phyloP scores from a whole-genome alignment of 129 eudicot genomes.

The Flaveria robusta region DNA sequence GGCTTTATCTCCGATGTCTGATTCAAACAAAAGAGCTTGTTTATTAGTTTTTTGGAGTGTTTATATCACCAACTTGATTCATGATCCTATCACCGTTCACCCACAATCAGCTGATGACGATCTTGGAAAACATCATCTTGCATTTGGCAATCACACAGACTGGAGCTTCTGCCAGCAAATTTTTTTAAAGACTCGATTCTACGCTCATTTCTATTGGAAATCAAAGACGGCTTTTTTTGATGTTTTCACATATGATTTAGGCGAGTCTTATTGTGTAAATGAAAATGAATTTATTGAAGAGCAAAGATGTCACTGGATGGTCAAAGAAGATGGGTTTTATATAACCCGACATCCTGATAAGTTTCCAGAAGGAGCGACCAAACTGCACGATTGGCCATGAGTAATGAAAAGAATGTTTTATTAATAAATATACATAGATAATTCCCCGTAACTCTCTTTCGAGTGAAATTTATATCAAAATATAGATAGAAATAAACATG shows the following conservation, averaged over 20 bases:
- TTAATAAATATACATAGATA: too few species aligned
- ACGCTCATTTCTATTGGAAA: constrained; percentile 15
- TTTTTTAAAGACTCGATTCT: constrained; percentile 2
- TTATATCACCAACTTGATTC: background rate
- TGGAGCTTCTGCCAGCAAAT: background rate
- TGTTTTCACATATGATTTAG: background rate
- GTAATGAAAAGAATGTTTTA: background rate
- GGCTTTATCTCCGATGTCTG: background rate
- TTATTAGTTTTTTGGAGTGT: background rate
- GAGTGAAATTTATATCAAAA: too few species aligned
- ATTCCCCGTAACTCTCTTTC: too few species aligned
- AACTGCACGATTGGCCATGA: constrained; percentile 16
- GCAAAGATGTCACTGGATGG: constrained; percentile 20
- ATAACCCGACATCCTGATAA: background rate
- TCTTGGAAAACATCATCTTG: constrained; percentile 11
- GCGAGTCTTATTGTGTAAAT: background rate
- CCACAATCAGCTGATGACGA: constrained; percentile 13
- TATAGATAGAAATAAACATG: too few species aligned
- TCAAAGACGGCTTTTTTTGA: constrained; percentile 16
- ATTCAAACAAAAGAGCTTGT: background rate
- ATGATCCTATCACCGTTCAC: constrained; percentile 6
- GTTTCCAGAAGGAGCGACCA: background rate
- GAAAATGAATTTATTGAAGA: background rate
- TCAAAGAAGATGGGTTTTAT: constrained; percentile 20
- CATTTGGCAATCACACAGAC: background rate